Base-by-base conservation (phyloP, 768 basidiomycete genomes). In the Russula abietina region DNA sequence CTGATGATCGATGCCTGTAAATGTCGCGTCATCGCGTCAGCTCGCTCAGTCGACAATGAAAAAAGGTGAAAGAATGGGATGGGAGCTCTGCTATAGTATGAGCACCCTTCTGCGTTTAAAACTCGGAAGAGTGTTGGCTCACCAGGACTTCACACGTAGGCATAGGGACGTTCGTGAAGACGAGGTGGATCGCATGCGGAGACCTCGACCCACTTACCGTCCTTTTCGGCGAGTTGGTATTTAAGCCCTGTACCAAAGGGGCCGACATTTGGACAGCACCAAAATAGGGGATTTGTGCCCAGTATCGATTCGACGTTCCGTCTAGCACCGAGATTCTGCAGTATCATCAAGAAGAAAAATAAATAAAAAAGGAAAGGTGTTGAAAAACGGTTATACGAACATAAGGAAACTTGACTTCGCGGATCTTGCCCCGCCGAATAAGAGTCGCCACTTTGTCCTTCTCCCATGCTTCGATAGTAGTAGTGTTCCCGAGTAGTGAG, bases 381-480 rank as follows among this genome's bases (percentile, higher is more conserved):
- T 43, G 43, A 6, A 32, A 24, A 50, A 60, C 43, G 69, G 30
- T 72, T 86, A 67, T 73, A 91, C 93, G 73, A 19, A 62, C 61
- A 7, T 98, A 98, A 58, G 96, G 97, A 71, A 94, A 98, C 73
- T 89, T 93, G 69, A 95, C 89, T 75, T 93, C 89, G 55, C 80
- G 83, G 61, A 98, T 88, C 73, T 89, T 91, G 6, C 95, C 96
- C 61, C 88, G 78, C 22, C 89, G 83, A 55, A 91, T 84, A 68
- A 99, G 80, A 0, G 84, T 89, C 5, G 93, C 88, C 1, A 85
- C 93, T 74, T 89, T 95, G 70, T 98, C 94, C 75, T 98, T 98
- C 74, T 99, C 97, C 91, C 92, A 96, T 0, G 89, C 86, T 75
- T 99, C 97, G 55, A 99, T 98, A 0, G 97, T 98, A 0, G 96